Base-by-base conservation (phyloP, 2,329 filamentous ascomycete genomes). In the Thielaviopsis euricoi region DNA sequence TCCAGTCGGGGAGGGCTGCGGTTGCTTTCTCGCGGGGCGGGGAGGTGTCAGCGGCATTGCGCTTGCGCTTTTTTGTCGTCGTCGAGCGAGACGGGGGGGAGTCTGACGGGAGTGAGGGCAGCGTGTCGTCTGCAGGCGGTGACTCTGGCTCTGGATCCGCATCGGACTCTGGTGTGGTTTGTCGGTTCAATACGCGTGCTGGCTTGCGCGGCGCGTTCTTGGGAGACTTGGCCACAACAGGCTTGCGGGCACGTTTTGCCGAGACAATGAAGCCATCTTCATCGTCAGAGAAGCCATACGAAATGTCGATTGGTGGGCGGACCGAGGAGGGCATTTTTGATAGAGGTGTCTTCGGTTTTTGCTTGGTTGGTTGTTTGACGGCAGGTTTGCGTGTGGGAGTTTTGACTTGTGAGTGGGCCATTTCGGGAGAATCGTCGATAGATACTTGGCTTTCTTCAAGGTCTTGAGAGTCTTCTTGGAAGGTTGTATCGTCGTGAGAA, bases 281-380 rank as follows among this genome's bases (percentile, higher is more conserved):
- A 4, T 63, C 62, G 53, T 65, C 62, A 6, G 64, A 64, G 51
- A 65, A 65, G 19, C 53, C 60, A 26, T 65, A 64, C 3, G 61
- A 53, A 1, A 53, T 49, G 48, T 64, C 62, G 22, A 64, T 60
- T 13, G 59, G 48, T 22, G 57, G 52, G 33, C 50, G 51, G 21
- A n/a, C 29, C n/a, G 49, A 21, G 23, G 49, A 21, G 23, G 2
- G 50, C 6, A 6, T 29, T 52, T 54, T 37, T 13, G 17, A 17
- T 2, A 25, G 21, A 33, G 7, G 6, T 13, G 19, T 17, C 19
- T 25, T 49, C 22, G 50, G 21, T 6, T 40, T 49, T 3, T 13
- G 33, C 2, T 21, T 9, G 29, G 49, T 51, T 6, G 13, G n/a
- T 46, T 17, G 25, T 43, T 52, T 40, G 23, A 13, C 6, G 21